Evolutionary conservation across 2,329 filamentous ascomycete species (phyloP).

Genomic region (Coniochaeta prunicola): DNA sequence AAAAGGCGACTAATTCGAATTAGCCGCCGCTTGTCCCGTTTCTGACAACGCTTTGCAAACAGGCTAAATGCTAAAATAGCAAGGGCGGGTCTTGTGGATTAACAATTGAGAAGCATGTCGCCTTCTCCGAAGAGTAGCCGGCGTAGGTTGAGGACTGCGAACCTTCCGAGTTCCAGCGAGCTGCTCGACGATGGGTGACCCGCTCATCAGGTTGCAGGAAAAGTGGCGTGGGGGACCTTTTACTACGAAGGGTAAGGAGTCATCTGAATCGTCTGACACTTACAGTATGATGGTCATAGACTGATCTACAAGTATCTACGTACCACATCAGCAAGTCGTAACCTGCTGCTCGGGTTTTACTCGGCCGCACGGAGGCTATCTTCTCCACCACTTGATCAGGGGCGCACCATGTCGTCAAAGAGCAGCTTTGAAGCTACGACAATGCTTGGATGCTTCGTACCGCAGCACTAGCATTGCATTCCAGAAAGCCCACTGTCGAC

Average conservation of each 20-base stretch:
- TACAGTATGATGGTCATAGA: no score
- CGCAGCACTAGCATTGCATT: not conserved
- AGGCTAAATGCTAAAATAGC: slow-evolving; percentile 2
- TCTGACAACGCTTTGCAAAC: not conserved
- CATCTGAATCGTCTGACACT: not conserved
- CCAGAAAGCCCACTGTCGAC: not conserved
- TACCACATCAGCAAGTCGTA: not conserved
- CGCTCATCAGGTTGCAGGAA: not conserved
- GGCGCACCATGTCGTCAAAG: not conserved
- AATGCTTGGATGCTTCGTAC: not conserved
- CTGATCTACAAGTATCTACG: no score
- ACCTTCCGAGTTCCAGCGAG: not conserved
- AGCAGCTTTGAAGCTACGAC: not conserved
- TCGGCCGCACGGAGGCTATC: not conserved
- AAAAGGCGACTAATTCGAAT: not conserved
- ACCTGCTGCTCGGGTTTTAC: not conserved
- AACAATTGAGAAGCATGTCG: not conserved
- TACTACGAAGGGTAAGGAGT: not conserved
- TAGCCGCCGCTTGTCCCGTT: slow-evolving; percentile 2
- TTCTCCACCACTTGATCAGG: not conserved
- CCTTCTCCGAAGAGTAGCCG: not conserved
- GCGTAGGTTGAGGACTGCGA: not conserved
- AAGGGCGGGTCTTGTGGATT: not conserved
- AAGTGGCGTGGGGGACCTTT: not conserved
- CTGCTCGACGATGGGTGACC: not conserved